Evolutionary conservation across 805 yeast species (phyloP), one percentile per base, ranked within the genome.

Genomic region (Monosporozyma solicola): DNA sequence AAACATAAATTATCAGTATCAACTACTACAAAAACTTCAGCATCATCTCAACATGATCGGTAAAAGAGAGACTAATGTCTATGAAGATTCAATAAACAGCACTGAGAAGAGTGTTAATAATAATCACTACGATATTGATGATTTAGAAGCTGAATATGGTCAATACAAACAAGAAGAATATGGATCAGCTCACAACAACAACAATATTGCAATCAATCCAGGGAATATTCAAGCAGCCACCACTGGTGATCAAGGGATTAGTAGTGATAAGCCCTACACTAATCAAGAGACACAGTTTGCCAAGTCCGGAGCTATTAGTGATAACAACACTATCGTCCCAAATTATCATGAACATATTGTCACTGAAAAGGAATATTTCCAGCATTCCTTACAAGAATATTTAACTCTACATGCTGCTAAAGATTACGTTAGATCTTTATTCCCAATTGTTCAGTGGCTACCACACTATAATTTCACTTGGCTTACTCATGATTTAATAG

Each of bases 361-460:
- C 8, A 52, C 59, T 2, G 25, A 57, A 7, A 59, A 52, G 32
- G 68, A 66, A 5, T 61, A 53, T 33, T 65, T 58, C 52, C 47
- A 61, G 15, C 59, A 65, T 27, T 47, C 53, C 16, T n/a, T 62
- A 9, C 48, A 54, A 29, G 54, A 56, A 3, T 41, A 56, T 25
- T 45, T 65, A 33, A 59, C 85, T 1, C 57, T 69, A 1, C 59
- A 59, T 5, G 70, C 70, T 45, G 61, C 73, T n/a, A 60, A 61
- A 13, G 50, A 71, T 22, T 91, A 91, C 61, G 50, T 83, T 2
- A 55, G 69, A 10, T 83, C 91, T 1, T 65, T 89, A 27, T 87
- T 91, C 66, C 97, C 97, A 2, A 82, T 91, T 39, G 67, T 80
- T 10, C 72, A 75, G n/a, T 91, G 97, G 97, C 80, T 90, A 47